phyloP scores from a whole-genome alignment of 108 stramenopile genomes.

The Mayamaea pseudoterrestris region DNA sequence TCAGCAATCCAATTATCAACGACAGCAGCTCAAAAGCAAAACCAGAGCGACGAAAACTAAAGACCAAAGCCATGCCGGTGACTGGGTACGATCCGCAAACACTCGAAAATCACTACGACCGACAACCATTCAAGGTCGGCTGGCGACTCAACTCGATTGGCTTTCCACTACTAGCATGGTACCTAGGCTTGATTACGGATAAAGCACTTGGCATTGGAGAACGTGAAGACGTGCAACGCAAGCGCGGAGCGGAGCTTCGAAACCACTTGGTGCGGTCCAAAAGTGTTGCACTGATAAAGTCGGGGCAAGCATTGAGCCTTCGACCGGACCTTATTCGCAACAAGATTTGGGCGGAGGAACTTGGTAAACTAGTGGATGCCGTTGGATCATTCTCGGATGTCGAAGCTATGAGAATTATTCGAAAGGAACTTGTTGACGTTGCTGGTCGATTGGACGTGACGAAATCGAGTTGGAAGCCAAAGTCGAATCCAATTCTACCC shows the following conservation, averaged over 20 bases:
- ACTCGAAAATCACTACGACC: constrained; percentile 55
- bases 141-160: constrained; percentile 64
- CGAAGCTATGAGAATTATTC: constrained; percentile 72
- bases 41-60: constrained; percentile 17
- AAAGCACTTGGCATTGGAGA: constrained; percentile 33
- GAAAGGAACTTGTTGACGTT: constrained; percentile 49
- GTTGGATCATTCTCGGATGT: constrained; percentile 69
- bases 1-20: too few relatives aligned
- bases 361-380: constrained; percentile 78
- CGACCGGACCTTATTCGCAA: constrained; percentile 69
- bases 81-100: constrained; percentile 63
- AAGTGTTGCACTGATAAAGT: constrained; percentile 67
- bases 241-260: constrained; percentile 60
- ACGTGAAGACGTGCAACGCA: constrained; percentile 39
- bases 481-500: background rate
- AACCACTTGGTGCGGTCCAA: constrained; percentile 46
- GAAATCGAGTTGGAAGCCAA: constrained; percentile 11
- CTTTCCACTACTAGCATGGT: constrained; percentile 66
- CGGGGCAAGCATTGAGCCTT: constrained; percentile 71
- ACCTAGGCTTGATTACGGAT: constrained; percentile 55
- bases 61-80: constrained; percentile 44
- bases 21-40: background rate
- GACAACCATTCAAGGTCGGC: constrained; percentile 55
- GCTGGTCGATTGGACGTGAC: constrained; percentile 24
- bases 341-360: constrained; percentile 69